These are phyloP conservation scores for Talaromyces sp. DNA, from an alignment of 2,329 filamentous ascomycete species.

Conservation along the genomic window DNA sequence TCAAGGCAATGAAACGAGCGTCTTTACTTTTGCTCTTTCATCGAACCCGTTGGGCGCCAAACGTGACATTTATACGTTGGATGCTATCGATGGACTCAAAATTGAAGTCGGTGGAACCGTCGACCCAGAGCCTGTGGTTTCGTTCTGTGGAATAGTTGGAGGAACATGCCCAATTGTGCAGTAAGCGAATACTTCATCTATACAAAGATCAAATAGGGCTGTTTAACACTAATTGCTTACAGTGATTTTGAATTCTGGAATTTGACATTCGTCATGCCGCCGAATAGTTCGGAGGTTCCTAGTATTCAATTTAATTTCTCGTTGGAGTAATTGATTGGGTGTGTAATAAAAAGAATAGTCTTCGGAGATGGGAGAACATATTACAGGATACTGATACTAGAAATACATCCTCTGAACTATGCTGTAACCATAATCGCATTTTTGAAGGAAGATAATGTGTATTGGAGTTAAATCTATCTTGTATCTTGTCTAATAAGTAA, in stretches of 20 bases:
- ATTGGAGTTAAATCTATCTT: too few relatives aligned
- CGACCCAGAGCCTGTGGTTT: conserved; percentile 16
- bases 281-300: conserved; percentile 13
- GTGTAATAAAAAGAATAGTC: too few relatives aligned
- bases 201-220: not conserved
- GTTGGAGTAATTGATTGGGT: not conserved
- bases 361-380: too few relatives aligned
- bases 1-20: conserved; percentile 46
- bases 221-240: not conserved
- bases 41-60: conserved; percentile 20
- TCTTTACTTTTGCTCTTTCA: conserved; percentile 45
- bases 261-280: conserved; percentile 16
- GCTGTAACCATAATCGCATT: too few relatives aligned
- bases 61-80: conserved; percentile 14
- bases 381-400: too few relatives aligned
- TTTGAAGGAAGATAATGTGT: too few relatives aligned
- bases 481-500: too few relatives aligned
- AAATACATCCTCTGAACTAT: too few relatives aligned
- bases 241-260: conserved; percentile 16
- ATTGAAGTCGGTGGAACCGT: conserved; percentile 20
- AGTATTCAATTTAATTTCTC: conserved; percentile 15
- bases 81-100: conserved; percentile 19
- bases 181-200: conserved; percentile 5
- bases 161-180: conserved; percentile 19
- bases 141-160: conserved; percentile 14